Evolutionary conservation across 2,329 filamentous ascomycete species (phyloP).

Genomic region (Annulohypoxylon truncatum): DNA sequence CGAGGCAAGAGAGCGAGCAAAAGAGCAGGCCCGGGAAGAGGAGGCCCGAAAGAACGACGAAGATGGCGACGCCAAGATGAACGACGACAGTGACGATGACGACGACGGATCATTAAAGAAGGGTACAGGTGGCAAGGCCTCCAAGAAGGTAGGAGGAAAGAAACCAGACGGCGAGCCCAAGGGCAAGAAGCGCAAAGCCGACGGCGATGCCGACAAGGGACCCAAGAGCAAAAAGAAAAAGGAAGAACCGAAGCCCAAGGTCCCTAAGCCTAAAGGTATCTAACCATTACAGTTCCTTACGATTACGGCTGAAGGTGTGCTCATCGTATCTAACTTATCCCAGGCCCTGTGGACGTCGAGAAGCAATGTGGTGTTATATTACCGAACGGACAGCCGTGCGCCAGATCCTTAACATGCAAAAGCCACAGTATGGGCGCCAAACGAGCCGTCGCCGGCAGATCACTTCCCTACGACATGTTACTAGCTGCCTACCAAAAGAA

Average conservation of each 20-base stretch:
- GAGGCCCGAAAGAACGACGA: constrained; percentile 65
- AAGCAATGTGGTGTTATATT: constrained; percentile 90
- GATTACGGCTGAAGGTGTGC: background rate
- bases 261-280: constrained; percentile 82
- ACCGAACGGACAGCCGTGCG: constrained; percentile 87
- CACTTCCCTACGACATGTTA: constrained; percentile 91
- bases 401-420: constrained; percentile 91
- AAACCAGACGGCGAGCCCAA: constrained; percentile 72
- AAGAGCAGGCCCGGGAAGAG: constrained; percentile 69
- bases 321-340: constrained; percentile 25
- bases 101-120: constrained; percentile 59
- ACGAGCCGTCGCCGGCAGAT: constrained; percentile 85
- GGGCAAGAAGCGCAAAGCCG: constrained; percentile 83
- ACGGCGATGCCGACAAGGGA: constrained; percentile 80
- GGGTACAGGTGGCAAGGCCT: constrained; percentile 53
- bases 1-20: constrained; percentile 75
- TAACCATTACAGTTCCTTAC: constrained; percentile 16
- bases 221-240: constrained; percentile 95
- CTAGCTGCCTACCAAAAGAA: constrained; percentile 93
- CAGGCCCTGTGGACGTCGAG: constrained; percentile 90
- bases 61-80: constrained; percentile 53
- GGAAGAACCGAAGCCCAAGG: constrained; percentile 87
- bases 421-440: constrained; percentile 96
- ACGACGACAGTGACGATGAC: constrained; percentile 62
- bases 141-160: constrained; percentile 74